A percentile compares a stretch with the other conserved stretches of the same genome.
Evolutionary conservation across 2,329 filamentous ascomycete genomes (phyloP).

Genomic region (Penicillium thymicola): DNA sequence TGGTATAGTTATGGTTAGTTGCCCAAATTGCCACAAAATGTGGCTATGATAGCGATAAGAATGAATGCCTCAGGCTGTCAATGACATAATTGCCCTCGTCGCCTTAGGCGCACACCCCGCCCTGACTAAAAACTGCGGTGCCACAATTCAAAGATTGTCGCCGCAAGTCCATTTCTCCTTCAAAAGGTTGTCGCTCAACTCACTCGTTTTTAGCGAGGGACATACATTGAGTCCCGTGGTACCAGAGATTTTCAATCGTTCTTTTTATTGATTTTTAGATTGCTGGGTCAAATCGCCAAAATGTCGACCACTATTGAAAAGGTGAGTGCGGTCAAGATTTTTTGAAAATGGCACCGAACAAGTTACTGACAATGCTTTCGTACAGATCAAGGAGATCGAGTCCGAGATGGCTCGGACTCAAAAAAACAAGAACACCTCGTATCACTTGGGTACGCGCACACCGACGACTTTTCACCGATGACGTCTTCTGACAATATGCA

Average conservation of each 20-base stretch:
- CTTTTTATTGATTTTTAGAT: constrained; percentile 8
- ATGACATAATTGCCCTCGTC: constrained; percentile 22
- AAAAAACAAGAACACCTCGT: constrained; percentile 95
- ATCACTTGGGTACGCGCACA: constrained; percentile 66
- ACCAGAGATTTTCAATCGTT: not conserved
- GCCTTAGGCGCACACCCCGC: constrained; percentile 28
- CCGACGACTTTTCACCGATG: constrained; percentile 2
- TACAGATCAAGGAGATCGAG: constrained; percentile 94
- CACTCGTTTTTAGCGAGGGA: constrained; percentile 12
- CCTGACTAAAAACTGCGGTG: constrained; percentile 31
- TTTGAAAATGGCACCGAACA: constrained; percentile 1
- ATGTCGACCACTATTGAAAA: constrained; percentile 99
- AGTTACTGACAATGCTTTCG: constrained; percentile 31
- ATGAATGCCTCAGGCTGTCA: constrained; percentile 3
- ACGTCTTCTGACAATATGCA: constrained; percentile 30
- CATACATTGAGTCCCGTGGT: not conserved
- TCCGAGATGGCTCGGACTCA: constrained; percentile 96
- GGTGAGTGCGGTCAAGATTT: constrained; percentile 59
- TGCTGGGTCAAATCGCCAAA: constrained; percentile 42
- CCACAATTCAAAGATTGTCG: constrained; percentile 34
- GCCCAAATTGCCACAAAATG: constrained; percentile 10
- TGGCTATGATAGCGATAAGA: constrained; percentile 15
- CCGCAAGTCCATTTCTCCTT: constrained; percentile 20
- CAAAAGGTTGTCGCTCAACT: constrained; percentile 5
- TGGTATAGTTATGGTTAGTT: not conserved